phyloP scores from a whole-genome alignment of 345 rosid species.

The Aquilaria malaccensis region DNA sequence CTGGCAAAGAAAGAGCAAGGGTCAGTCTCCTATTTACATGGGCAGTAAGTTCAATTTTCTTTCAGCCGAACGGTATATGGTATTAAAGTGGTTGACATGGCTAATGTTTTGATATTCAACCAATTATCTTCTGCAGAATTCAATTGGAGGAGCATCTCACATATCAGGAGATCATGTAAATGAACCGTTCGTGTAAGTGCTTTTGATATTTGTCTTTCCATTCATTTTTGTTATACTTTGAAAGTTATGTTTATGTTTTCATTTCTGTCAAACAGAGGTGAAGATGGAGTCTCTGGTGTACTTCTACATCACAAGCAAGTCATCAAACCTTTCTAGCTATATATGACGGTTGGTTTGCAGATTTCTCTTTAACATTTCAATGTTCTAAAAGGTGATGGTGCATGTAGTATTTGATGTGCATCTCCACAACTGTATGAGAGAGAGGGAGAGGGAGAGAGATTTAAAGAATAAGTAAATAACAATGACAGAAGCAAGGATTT shows the following conservation, averaged over 20 bases:
- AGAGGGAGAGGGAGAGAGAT: neutral
- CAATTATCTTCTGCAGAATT: slow-evolving; percentile 52
- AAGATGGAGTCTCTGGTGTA: slow-evolving; percentile 90
- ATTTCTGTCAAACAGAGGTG: slow-evolving; percentile 47
- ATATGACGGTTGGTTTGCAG: slow-evolving; percentile 63
- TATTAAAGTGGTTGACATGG: no score
- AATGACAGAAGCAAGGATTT: no score
- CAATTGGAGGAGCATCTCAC: slow-evolving; percentile 73
- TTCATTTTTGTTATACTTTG: slow-evolving; percentile 7
- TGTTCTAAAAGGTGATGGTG: slow-evolving; percentile 20
- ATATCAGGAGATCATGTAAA: slow-evolving; percentile 84
- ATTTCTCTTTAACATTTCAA: slow-evolving; percentile 36
- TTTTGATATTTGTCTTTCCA: slow-evolving; percentile 11
- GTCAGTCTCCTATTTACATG: slow-evolving; percentile 84
- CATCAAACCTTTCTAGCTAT: slow-evolving; percentile 57
- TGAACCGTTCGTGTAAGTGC: slow-evolving; percentile 78
- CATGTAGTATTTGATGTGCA: neutral
- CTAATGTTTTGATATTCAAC: slow-evolving; percentile 15
- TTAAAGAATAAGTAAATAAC: neutral
- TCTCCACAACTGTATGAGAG: no score
- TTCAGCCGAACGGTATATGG: neutral
- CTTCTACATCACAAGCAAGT: slow-evolving; percentile 99
- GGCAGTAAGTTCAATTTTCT: slow-evolving; percentile 57
- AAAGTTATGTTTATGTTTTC: slow-evolving; percentile 11
- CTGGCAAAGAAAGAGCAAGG: slow-evolving; percentile 86